A percentile compares a stretch with the other conserved stretches of the same genome.
Evolutionary conservation across 2,329 filamentous ascomycete species (phyloP).

Genomic region (Emericellopsis atlantica): DNA sequence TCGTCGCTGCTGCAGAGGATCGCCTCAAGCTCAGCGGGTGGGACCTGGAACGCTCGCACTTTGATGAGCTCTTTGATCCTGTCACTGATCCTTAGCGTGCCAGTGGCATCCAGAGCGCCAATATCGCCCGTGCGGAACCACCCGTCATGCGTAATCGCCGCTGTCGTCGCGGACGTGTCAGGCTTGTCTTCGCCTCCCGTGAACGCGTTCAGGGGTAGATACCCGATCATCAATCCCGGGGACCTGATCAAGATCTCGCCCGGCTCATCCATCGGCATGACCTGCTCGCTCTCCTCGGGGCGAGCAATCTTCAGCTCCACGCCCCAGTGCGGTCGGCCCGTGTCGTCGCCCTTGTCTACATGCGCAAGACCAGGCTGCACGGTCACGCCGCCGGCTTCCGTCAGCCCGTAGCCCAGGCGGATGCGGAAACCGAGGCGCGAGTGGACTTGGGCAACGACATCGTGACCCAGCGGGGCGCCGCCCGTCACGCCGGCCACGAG

Average conservation of each 20-base stretch:
- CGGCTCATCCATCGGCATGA: slow-evolving; percentile 31
- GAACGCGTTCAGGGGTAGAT: slow-evolving; percentile 44
- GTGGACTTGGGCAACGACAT: slow-evolving; percentile 46
- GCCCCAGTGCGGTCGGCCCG: slow-evolving; percentile 52
- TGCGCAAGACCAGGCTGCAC: slow-evolving; percentile 39
- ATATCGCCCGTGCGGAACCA: slow-evolving; percentile 66
- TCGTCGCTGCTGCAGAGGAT: slow-evolving; percentile 20
- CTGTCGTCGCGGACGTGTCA: slow-evolving; percentile 23
- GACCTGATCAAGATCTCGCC: slow-evolving; percentile 56
- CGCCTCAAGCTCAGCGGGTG: slow-evolving; percentile 35
- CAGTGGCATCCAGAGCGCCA: slow-evolving; percentile 40
- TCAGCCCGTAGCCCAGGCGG: slow-evolving; percentile 62
- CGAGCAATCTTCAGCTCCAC: slow-evolving; percentile 51
- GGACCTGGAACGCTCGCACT: slow-evolving; percentile 47
- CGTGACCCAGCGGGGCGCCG: slow-evolving; percentile 48
- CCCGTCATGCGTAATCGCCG: slow-evolving; percentile 35
- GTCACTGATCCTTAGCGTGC: slow-evolving; percentile 55
- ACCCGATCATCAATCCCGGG: slow-evolving; percentile 55
- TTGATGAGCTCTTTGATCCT: slow-evolving; percentile 58
- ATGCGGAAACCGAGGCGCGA: slow-evolving; percentile 38
- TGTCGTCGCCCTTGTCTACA: slow-evolving; percentile 39
- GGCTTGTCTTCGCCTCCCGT: slow-evolving; percentile 5
- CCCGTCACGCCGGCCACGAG: slow-evolving; percentile 43
- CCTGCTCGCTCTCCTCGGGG: slow-evolving; percentile 15
- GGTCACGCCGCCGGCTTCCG: slow-evolving; percentile 55